Conservation (phyloP, 768 basidiomycete genomes). For the Tricholoma flavovirens region DNA sequence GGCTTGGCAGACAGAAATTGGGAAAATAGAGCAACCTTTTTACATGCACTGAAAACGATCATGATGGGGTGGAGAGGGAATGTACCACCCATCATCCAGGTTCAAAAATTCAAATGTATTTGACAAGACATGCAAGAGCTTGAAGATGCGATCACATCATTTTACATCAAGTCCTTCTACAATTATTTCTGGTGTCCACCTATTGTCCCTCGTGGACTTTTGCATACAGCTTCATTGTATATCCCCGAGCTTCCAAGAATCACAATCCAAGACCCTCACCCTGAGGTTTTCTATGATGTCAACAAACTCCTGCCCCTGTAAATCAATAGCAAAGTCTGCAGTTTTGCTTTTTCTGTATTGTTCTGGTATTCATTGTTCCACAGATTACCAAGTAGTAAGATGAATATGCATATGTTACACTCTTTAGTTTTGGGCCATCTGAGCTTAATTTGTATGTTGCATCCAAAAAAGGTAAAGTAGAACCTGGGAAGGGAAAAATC, state of each 20-base stretch:
- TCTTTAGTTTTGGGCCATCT: background rate
- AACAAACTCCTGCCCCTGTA: background rate
- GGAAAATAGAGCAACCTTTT: slow-evolving; percentile 1
- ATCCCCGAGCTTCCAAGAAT: background rate
- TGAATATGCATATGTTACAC: background rate
- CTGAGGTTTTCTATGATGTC: slow-evolving; percentile 4
- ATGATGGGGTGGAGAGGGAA: slow-evolving; percentile 6
- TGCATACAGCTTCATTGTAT: background rate
- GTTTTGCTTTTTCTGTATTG: background rate
- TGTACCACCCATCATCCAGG: background rate
- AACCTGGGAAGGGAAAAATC: background rate
- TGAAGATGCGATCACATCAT: background rate
- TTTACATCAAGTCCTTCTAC: slow-evolving; percentile 9
- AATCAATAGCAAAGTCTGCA: background rate
- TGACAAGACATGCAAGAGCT: slow-evolving; percentile 1
- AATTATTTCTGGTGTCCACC: slow-evolving; percentile 7
- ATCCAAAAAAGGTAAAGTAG: background rate
- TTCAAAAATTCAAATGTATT: background rate
- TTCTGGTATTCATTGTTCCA: background rate
- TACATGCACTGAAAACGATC: slow-evolving; percentile 3
- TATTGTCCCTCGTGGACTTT: slow-evolving; percentile 6
- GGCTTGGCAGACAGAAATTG: slow-evolving; percentile 3
- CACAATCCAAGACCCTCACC: background rate
- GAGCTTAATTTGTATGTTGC: background rate
- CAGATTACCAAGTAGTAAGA: background rate